These are phyloP conservation scores for Colletotrichum sp. DNA, from an alignment of 2,329 filamentous ascomycete species.

Conservation along the genomic window DNA sequence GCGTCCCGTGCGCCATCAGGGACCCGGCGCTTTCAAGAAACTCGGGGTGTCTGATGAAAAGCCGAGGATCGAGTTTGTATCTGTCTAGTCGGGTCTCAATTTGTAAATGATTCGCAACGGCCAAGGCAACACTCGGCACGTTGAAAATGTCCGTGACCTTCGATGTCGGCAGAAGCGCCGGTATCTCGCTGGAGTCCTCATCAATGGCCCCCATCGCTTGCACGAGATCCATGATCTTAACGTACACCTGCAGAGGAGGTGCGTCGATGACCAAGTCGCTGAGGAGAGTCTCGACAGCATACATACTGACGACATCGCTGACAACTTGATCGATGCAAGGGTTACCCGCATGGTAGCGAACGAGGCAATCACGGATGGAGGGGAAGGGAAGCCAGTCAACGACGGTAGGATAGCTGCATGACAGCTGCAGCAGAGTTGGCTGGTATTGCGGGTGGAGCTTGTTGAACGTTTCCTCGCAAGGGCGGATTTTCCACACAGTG, in stretches of 20 bases:
- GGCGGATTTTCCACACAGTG: too few species aligned
- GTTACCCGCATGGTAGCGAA: neutral
- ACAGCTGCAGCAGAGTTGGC: neutral
- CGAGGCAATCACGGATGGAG: neutral
- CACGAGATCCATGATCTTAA: neutral
- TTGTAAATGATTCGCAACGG: neutral
- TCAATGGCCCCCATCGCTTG: neutral
- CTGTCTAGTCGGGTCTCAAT: neutral
- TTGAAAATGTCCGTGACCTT: rapidly evolving
- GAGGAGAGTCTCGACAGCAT: neutral
- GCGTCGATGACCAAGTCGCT: neutral
- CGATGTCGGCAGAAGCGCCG: neutral
- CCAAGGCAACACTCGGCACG: neutral
- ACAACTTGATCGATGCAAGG: neutral
- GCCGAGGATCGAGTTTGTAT: neutral
- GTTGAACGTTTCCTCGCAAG: too few species aligned
- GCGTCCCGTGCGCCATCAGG: neutral
- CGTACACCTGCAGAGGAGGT: neutral
- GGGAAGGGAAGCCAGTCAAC: neutral
- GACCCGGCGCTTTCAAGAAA: neutral
- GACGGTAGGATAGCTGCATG: neutral
- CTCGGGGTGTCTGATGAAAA: neutral
- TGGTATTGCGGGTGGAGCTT: too few species aligned
- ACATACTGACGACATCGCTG: neutral
- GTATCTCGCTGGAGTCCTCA: neutral